These are phyloP conservation scores for Lichtheimia corymbifera DNA, from an alignment of 371 early-diverging fungal species.

Conservation along the genomic window DNA sequence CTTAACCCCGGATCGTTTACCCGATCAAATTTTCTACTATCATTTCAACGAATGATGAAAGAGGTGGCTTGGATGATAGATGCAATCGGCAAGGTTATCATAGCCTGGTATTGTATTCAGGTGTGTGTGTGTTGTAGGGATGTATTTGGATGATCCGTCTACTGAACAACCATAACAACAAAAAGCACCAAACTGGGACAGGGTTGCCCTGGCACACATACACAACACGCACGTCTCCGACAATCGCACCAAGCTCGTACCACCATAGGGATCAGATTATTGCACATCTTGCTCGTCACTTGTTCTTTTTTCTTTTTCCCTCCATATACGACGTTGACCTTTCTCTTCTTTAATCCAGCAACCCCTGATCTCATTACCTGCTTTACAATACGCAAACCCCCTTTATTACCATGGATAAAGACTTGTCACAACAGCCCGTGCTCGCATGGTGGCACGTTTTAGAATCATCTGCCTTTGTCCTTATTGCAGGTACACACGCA, in stretches of 20 bases:
- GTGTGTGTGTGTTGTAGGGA: too few species aligned
- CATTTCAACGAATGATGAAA: too few species aligned
- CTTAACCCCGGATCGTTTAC: too few species aligned
- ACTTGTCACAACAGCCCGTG: conserved; percentile 10
- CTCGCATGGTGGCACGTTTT: conserved; percentile 44
- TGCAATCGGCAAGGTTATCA: too few species aligned
- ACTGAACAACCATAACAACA: too few species aligned
- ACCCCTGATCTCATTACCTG: not conserved
- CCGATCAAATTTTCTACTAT: too few species aligned
- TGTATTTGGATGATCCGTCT: too few species aligned
- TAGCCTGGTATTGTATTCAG: too few species aligned
- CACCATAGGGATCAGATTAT: conserved; percentile 1
- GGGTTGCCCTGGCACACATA: conserved; percentile 1
- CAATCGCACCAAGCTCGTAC: not conserved
- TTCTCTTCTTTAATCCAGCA: not conserved
- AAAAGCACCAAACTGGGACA: conserved; percentile 4
- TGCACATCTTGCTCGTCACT: not conserved
- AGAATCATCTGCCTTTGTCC: conserved; percentile 35
- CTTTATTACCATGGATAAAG: too few species aligned
- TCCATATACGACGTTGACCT: not conserved
- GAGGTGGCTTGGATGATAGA: too few species aligned
- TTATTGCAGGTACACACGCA: conserved; percentile 34
- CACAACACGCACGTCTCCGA: not conserved
- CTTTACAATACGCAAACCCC: too few species aligned
- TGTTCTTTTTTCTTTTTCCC: not conserved